Percentiles rank a stretch among this genome's conserved stretches.
Evolutionary conservation across 495 filamentous ascomycete species (phyloP).

Genomic region (Aspergillus heteromorphus): DNA sequence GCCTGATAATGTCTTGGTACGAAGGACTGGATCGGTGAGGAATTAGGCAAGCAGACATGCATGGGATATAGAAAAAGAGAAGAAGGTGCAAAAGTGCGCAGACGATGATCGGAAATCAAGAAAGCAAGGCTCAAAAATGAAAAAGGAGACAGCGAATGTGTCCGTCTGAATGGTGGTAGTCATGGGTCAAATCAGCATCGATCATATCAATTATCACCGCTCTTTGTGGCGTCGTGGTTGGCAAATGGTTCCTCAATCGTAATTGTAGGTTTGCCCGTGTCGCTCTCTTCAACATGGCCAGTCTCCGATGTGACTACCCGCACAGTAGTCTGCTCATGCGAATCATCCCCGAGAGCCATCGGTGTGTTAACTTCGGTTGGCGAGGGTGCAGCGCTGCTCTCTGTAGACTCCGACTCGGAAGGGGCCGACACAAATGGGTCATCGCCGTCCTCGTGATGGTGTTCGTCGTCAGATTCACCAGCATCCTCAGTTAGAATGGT

Average conservation of each 20-base stretch:
- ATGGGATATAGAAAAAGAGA: neutral
- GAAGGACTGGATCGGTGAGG: slow-evolving; percentile 1
- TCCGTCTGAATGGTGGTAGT: neutral
- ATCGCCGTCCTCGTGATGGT: slow-evolving; percentile 6
- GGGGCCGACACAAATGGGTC: slow-evolving; percentile 13
- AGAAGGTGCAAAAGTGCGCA: neutral
- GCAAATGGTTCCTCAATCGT: neutral
- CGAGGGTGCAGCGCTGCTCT: slow-evolving; percentile 6
- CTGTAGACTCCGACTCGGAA: slow-evolving; percentile 4
- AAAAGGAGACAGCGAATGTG: neutral
- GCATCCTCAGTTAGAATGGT: neutral
- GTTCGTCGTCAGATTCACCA: neutral
- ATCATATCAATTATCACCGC: neutral
- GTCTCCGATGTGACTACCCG: neutral
- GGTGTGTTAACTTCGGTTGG: slow-evolving; percentile 1
- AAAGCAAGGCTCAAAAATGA: neutral
- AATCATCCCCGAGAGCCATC: neutral
- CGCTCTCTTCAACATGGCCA: neutral
- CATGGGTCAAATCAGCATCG: neutral
- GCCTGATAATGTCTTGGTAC: neutral
- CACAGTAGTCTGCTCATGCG: neutral
- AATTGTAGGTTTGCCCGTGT: neutral
- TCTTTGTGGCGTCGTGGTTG: neutral
- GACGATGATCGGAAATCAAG: neutral
- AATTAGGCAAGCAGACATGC: slow-evolving; percentile 10